phyloP scores from a whole-genome alignment of 805 yeast species.

The Saturnispora kantuleensis region DNA sequence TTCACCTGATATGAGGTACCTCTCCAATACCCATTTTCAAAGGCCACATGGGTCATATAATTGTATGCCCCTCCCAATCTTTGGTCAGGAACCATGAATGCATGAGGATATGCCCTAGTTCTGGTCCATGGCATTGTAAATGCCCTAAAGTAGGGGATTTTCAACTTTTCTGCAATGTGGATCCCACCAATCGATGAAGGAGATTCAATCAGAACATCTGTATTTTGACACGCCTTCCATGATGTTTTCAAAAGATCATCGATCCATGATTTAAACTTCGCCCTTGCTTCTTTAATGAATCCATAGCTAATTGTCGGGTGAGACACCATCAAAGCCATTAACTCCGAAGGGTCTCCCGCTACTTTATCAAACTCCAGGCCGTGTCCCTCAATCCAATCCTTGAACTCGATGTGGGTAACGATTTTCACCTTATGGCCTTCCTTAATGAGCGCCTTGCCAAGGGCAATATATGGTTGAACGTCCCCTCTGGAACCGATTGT shows the following conservation, averaged over 20 bases:
- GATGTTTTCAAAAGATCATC: conserved; percentile 57
- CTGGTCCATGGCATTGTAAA: conserved; percentile 99
- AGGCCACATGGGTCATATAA: conserved; percentile 83
- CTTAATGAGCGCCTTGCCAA: conserved; percentile 64
- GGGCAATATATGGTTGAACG: conserved; percentile 90
- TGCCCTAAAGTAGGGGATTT: conserved; percentile 86
- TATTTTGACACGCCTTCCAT: conserved; percentile 79
- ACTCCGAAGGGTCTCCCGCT: conserved; percentile 89
- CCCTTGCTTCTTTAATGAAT: conserved; percentile 72
- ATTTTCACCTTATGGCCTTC: conserved; percentile 84
- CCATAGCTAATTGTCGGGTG: conserved; percentile 83
- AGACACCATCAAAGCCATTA: conserved; percentile 86
- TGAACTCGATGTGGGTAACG: conserved; percentile 78
- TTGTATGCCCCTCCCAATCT: conserved; percentile 89
- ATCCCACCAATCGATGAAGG: conserved; percentile 95
- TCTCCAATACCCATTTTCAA: conserved; percentile 89
- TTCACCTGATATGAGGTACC: conserved; percentile 84
- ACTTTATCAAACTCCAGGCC: conserved; percentile 61
- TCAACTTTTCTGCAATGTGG: conserved; percentile 87
- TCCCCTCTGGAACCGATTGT: conserved; percentile 96
- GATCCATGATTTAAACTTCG: conserved; percentile 77
- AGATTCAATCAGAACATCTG: conserved; percentile 85
- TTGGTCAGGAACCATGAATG: conserved; percentile 89
- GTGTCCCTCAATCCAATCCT: conserved; percentile 58
- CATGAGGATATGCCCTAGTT: conserved; percentile 93